Evolutionary conservation across 345 rosid species (phyloP).

Genomic region (Hibiscus trionum): DNA sequence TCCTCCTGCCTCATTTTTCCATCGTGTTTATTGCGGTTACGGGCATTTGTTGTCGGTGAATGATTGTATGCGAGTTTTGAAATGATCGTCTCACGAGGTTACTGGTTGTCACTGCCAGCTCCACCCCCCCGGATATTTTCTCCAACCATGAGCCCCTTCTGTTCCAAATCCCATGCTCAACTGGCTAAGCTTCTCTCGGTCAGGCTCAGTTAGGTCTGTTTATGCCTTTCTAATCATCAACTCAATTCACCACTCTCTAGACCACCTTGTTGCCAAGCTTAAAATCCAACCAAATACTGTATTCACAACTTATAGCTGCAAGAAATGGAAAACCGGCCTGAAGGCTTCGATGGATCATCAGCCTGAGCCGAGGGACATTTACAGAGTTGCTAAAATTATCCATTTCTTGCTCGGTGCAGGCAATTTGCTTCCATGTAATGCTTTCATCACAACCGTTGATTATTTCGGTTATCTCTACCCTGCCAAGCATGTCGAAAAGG

Average conservation of each 20-base stretch:
- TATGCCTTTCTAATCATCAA: conserved; percentile 23
- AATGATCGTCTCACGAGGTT: too few species aligned
- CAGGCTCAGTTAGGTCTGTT: not conserved
- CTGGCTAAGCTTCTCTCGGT: not conserved
- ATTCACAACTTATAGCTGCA: not conserved
- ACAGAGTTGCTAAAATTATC: conserved; percentile 59
- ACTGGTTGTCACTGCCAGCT: too few species aligned
- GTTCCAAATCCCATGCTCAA: conserved; percentile 32
- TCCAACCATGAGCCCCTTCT: conserved; percentile 21
- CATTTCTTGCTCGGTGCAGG: conserved; percentile 93
- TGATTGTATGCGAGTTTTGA: too few species aligned
- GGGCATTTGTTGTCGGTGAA: too few species aligned
- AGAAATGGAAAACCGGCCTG: conserved; percentile 30
- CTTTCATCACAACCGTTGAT: conserved; percentile 83
- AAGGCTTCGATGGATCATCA: conserved; percentile 27
- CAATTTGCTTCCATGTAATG: conserved; percentile 92
- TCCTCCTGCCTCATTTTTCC: too few species aligned
- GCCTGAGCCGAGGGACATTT: conserved; percentile 50
- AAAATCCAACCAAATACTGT: conserved; percentile 11
- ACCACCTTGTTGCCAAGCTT: conserved; percentile 9
- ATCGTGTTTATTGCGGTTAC: too few species aligned
- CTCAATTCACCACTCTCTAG: conserved; percentile 11
- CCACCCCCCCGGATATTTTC: not conserved
- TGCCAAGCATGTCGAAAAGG: conserved; percentile 59
- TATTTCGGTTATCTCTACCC: conserved; percentile 74